phyloP scores from a whole-genome alignment of 495 filamentous ascomycete species.

The Lophium mytilinum region DNA sequence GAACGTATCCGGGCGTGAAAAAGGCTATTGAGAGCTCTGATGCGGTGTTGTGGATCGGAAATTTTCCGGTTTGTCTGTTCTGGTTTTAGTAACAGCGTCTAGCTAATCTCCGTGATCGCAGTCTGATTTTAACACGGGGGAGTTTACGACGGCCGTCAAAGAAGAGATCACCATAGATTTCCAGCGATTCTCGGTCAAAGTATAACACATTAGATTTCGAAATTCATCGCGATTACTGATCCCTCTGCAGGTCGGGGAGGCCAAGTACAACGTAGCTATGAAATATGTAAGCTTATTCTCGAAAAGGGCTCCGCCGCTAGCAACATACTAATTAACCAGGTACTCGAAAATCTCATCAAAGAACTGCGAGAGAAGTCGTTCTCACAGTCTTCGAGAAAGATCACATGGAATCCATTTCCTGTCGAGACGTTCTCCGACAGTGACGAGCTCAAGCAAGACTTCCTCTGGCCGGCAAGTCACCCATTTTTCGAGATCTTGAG shows the following conservation, averaged over 20 bases:
- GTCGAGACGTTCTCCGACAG: not conserved
- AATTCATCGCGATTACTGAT: too few species aligned
- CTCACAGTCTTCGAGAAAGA: conserved; percentile 6
- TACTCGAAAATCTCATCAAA: conserved; percentile 23
- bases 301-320: too few species aligned
- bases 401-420: conserved; percentile 26
- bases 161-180: conserved; percentile 31
- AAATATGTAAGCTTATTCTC: conserved; percentile 23
- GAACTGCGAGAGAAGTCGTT: conserved; percentile 17
- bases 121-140: conserved; percentile 32
- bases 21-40: conserved; percentile 31
- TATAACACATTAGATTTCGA: not conserved
- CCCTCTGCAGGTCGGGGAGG: not conserved
- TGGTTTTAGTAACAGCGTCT: not conserved
- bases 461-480: conserved; percentile 28
- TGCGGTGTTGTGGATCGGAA: conserved; percentile 34
- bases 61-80: conserved; percentile 11
- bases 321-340: too few species aligned
- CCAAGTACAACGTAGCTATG: conserved; percentile 29
- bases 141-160: conserved; percentile 32
- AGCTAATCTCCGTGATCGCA: not conserved
- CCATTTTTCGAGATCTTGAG: too few species aligned
- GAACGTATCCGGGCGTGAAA: conserved; percentile 20
- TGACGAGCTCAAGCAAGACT: conserved; percentile 30
- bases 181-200: conserved; percentile 35